These are phyloP conservation scores for Colletotrichum sp. DNA, from an alignment of 2,329 filamentous ascomycete species.

Conservation along the genomic window DNA sequence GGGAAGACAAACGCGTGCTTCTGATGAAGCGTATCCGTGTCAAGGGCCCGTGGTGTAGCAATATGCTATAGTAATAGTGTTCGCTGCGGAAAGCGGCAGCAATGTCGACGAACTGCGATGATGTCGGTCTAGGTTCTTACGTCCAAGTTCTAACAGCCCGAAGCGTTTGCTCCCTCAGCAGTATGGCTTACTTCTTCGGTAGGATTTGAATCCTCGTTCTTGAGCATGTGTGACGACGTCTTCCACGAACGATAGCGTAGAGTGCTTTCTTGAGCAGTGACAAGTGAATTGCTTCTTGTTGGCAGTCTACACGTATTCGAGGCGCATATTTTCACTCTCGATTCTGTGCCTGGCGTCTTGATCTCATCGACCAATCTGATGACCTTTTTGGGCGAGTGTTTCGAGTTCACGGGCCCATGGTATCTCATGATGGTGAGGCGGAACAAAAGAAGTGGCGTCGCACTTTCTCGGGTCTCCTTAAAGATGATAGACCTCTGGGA, in stretches of 20 bases:
- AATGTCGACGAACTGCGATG: no score
- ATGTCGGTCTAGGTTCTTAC: background rate
- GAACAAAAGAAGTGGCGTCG: background rate
- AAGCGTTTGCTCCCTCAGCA: background rate
- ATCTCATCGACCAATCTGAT: background rate
- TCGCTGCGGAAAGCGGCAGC: no score
- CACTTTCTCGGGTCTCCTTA: background rate
- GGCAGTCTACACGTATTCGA: background rate
- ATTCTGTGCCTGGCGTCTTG: background rate
- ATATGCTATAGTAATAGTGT: no score
- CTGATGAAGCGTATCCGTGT: fast-evolving
- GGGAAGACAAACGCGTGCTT: background rate
- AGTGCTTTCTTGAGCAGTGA: background rate
- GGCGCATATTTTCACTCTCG: fast-evolving
- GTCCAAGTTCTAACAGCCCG: background rate
- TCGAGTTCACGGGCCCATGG: background rate
- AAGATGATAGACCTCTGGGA: background rate
- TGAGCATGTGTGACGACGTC: background rate
- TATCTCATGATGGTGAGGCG: background rate
- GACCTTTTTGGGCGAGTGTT: background rate
- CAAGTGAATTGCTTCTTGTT: background rate
- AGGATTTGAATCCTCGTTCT: background rate
- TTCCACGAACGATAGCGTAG: background rate
- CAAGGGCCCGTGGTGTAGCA: background rate
- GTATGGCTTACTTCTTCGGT: background rate